Evolutionary conservation across 371 early-diverging fungal genomes (phyloP), one percentile per base, ranked within the genome.

Genomic region (Zychaea mexicana): DNA sequence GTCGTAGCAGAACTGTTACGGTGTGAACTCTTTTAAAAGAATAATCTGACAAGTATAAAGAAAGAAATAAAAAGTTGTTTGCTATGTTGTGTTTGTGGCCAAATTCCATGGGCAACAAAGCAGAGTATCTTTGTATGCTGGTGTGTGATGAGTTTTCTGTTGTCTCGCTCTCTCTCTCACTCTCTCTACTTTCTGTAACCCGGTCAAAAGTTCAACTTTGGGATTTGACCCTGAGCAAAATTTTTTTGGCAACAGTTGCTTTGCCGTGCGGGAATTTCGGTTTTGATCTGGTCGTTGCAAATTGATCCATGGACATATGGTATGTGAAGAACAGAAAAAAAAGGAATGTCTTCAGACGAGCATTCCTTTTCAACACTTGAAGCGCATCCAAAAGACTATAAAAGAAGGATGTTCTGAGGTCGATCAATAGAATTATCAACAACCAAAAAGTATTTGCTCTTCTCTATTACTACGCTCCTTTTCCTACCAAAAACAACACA

Each of bases 1-100:
- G 88, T 92, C 0, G 90, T 94, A 0, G 83, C 87, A 1, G 84
- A 87, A 67, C 66, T 91, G 8, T 72, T 86, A 7, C 68, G 77
- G 26, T 80, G 79, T 27, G 58, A 82, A 12, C 60, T 89, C 26
- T 66, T 66, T 57, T 13, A 64, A 31, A 22, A n/a, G 24, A 47
- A 47, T 22, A 47, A 47, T 22, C 3, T 15, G 10, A 39, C 39
- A 39, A 12, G 13, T 42, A n/a, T n/a, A n/a, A n/a, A n/a, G n/a
- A n/a, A n/a, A n/a, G n/a, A n/a, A n/a, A n/a, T n/a, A n/a, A n/a
- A n/a, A n/a, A n/a, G n/a, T n/a, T n/a, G n/a, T n/a, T n/a, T n/a
- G n/a, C n/a, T n/a, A n/a, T n/a, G n/a, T n/a, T n/a, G n/a, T n/a
- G n/a, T n/a, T n/a, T n/a, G n/a, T n/a, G n/a, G n/a, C n/a, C n/a